Evolutionary conservation across 2,329 filamentous ascomycete species (phyloP).

Genomic region (Clonostachys rhizophaga): DNA sequence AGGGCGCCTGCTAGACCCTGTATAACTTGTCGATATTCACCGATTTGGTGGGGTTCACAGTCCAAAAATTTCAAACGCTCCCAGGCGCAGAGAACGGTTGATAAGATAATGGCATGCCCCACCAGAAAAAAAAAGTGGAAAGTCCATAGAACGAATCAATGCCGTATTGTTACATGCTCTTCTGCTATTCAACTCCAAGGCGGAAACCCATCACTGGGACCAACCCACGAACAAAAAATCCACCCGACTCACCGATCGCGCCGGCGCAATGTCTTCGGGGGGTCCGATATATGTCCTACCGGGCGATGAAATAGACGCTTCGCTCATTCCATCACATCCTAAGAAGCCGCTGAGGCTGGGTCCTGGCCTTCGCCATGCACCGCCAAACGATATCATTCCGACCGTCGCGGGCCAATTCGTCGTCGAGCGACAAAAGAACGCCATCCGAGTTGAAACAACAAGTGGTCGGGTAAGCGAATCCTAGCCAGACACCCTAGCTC

Average conservation of each 20-base stretch:
- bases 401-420: constrained; percentile 64
- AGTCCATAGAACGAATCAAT: no score
- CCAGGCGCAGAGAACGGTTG: no score
- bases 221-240: neutral
- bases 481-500: constrained; percentile 1
- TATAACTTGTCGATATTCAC: no score
- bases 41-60: no score
- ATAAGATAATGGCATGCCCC: no score
- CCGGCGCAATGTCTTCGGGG: constrained; percentile 25
- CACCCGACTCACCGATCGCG: neutral
- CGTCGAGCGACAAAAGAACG: constrained; percentile 68
- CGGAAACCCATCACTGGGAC: no score
- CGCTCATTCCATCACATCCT: constrained; percentile 61
- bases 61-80: no score
- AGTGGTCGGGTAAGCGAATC: constrained; percentile 55
- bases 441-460: constrained; percentile 71
- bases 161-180: no score
- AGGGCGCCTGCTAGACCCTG: constrained; percentile 1
- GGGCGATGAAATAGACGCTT: constrained; percentile 67
- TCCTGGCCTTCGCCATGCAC: constrained; percentile 77
- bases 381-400: constrained; percentile 67
- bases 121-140: no score
- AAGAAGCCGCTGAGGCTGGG: constrained; percentile 75
- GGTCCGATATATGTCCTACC: constrained; percentile 63
- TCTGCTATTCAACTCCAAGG: no score